phyloP scores from a whole-genome alignment of 1,284 basidiomycete species.

The Ganoderma resinaceum region DNA sequence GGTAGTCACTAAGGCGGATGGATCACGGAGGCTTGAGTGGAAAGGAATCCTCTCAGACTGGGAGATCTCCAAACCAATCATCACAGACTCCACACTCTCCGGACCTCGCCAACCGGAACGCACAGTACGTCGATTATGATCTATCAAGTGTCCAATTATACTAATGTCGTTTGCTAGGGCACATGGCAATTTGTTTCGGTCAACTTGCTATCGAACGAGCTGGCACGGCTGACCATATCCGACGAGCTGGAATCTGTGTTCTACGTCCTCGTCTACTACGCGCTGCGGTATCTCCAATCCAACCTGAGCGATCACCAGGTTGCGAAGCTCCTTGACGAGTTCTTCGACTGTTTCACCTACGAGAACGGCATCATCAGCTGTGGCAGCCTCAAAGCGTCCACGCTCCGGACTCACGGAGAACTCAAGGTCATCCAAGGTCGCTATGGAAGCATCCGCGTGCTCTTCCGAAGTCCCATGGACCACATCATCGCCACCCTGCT shows the following conservation, averaged over 20 bases:
- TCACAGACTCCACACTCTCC: background rate
- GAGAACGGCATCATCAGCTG: background rate
- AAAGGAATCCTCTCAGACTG: slow-evolving; percentile 23
- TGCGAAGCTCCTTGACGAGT: background rate
- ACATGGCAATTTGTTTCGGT: slow-evolving; percentile 24
- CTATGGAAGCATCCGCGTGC: background rate
- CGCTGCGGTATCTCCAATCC: slow-evolving; percentile 9
- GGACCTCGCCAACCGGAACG: slow-evolving; percentile 13
- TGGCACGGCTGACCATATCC: background rate
- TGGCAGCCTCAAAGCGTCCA: background rate
- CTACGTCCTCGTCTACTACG: slow-evolving; percentile 23
- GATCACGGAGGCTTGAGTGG: slow-evolving; percentile 12
- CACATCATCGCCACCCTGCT: background rate
- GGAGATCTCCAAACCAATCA: slow-evolving; percentile 20
- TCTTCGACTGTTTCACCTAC: background rate
- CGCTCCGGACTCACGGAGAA: background rate
- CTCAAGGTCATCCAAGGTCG: background rate
- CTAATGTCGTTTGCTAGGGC: slow-evolving; percentile 12
- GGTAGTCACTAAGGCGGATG: background rate
- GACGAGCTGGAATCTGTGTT: slow-evolving; percentile 23
- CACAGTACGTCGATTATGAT: background rate
- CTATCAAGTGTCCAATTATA: background rate
- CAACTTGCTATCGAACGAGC: slow-evolving; percentile 15
- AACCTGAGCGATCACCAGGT: background rate
- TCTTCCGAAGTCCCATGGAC: background rate